Evolutionary conservation across 1,284 basidiomycete genomes (phyloP).

Genomic region (Melampsora medusae): DNA sequence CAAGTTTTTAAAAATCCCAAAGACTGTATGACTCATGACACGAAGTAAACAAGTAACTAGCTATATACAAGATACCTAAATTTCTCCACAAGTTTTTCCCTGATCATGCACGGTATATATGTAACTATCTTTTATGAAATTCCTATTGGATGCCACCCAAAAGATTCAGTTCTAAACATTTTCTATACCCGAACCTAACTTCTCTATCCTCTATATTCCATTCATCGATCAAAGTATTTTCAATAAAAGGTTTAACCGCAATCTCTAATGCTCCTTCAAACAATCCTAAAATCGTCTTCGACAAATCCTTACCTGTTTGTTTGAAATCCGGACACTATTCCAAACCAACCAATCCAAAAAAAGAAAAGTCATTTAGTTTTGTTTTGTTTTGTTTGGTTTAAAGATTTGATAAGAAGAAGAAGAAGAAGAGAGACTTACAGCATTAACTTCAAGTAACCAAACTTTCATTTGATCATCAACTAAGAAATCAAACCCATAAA

Average conservation of each 20-base stretch:
- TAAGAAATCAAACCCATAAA: slow-evolving; percentile 30
- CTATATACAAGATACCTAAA: too few species aligned
- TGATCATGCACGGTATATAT: too few species aligned
- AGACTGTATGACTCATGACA: too few species aligned
- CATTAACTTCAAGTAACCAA: slow-evolving; percentile 35
- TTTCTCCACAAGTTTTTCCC: too few species aligned
- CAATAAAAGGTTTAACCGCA: background rate
- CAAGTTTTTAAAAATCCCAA: too few species aligned
- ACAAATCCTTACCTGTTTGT: background rate
- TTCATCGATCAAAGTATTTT: background rate
- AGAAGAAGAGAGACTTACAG: slow-evolving; percentile 7
- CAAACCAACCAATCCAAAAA: background rate
- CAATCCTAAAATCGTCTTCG: slow-evolving; percentile 2
- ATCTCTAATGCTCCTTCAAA: slow-evolving; percentile 1
- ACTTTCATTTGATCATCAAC: slow-evolving; percentile 17
- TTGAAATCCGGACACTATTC: background rate
- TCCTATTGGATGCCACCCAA: background rate
- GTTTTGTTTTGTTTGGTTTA: background rate
- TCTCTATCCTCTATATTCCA: background rate
- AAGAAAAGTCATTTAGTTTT: too few species aligned
- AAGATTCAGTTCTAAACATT: background rate
- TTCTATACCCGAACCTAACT: slow-evolving; percentile 1
- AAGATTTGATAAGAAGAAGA: too few species aligned
- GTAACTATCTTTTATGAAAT: too few species aligned
- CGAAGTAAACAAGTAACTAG: too few species aligned